A percentile compares a stretch with the other conserved stretches of the same genome.
phyloP scores from a whole-genome alignment of 208 protist genomes.

The Acanthamoeba divionensis region DNA sequence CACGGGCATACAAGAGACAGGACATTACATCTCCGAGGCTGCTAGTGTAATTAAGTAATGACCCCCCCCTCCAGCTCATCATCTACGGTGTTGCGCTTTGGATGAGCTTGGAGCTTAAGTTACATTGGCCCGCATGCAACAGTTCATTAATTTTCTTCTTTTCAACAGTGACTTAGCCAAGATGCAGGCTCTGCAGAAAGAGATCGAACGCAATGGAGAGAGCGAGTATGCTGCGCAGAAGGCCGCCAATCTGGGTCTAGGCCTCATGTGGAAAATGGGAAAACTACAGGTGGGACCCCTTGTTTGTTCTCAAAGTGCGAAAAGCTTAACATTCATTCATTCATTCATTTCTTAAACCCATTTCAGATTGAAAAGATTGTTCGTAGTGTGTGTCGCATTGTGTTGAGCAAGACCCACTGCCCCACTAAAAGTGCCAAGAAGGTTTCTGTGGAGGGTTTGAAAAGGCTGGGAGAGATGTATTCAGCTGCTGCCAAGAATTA shows the following conservation, averaged over 20 bases:
- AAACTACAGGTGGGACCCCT: neutral
- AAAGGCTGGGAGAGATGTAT: neutral
- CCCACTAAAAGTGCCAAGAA: neutral
- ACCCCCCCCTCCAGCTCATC: too few species aligned
- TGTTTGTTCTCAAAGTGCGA: neutral
- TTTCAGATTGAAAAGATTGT: neutral
- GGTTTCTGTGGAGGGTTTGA: neutral
- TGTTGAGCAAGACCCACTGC: neutral
- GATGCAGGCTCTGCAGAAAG: constrained; percentile 10
- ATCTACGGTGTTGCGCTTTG: too few species aligned
- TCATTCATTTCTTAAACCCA: neutral
- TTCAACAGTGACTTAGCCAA: neutral
- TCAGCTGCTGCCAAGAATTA: neutral
- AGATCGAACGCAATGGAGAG: neutral
- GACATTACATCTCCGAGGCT: neutral
- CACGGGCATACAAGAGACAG: neutral
- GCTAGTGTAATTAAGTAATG: neutral
- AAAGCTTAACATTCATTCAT: neutral
- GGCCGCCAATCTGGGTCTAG: neutral
- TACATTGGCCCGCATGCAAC: too few species aligned
- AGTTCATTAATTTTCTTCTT: too few species aligned
- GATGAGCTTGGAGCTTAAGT: too few species aligned
- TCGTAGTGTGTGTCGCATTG: neutral
- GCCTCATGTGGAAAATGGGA: neutral
- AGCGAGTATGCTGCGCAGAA: neutral